phyloP scores from a whole-genome alignment of 495 filamentous ascomycete species.

The Trichoderma gamsii region DNA sequence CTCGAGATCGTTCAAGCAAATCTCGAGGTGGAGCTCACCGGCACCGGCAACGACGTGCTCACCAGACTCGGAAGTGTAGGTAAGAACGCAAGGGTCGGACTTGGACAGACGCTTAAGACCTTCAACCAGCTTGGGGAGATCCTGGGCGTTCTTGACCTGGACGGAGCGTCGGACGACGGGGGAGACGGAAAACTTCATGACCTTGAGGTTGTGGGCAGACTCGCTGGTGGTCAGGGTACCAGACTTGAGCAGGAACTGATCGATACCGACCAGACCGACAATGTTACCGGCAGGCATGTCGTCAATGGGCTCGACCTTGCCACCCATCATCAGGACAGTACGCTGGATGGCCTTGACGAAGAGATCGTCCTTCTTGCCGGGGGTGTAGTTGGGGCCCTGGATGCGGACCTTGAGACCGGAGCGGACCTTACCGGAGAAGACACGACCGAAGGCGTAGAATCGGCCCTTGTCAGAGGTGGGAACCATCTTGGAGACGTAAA shows the following conservation, averaged over 20 bases:
- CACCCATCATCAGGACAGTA: slow-evolving; percentile 99
- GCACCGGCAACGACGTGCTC: slow-evolving; percentile 99
- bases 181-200: slow-evolving; percentile 99
- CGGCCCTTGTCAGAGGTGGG: slow-evolving; percentile 99
- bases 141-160: slow-evolving; percentile 99
- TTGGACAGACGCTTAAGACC: slow-evolving; percentile 99
- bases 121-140: slow-evolving; percentile 99
- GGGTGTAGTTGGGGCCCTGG: slow-evolving; percentile 97
- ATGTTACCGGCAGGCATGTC: slow-evolving; percentile 99
- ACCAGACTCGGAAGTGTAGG: slow-evolving; percentile 79
- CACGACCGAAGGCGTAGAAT: slow-evolving; percentile 99
- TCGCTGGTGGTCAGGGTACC: slow-evolving; percentile 97
- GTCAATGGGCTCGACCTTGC: slow-evolving; percentile 97
- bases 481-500: slow-evolving; percentile 99
- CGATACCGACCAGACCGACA: slow-evolving; percentile 96
- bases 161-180: slow-evolving; percentile 98
- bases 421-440: slow-evolving; percentile 94
- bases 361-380: slow-evolving; percentile 96
- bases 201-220: slow-evolving; percentile 98
- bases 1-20: slow-evolving; percentile 99
- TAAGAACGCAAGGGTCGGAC: slow-evolving; percentile 97
- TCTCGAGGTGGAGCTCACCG: slow-evolving; percentile 98
- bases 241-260: slow-evolving; percentile 99
- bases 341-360: slow-evolving; percentile 99
- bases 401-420: slow-evolving; percentile 99